phyloP scores from a whole-genome alignment of 352 stramenopile species.

The Salisapilia sapeloensis region DNA sequence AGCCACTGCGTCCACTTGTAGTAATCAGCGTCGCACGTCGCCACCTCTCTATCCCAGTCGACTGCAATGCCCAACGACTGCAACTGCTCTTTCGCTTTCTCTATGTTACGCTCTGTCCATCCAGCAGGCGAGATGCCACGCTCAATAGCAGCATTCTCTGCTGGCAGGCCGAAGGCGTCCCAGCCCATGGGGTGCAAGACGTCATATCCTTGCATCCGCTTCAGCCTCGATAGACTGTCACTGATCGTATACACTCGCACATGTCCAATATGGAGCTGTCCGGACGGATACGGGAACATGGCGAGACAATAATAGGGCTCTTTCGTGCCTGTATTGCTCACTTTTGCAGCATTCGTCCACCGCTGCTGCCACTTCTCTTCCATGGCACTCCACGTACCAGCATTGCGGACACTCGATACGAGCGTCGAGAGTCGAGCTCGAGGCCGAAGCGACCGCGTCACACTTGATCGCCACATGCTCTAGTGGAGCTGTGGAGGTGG shows the following conservation, averaged over 20 bases:
- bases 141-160: conserved; percentile 98
- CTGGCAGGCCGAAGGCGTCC: conserved; percentile 99
- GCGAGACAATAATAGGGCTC: conserved; percentile 78
- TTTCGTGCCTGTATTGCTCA: conserved; percentile 8
- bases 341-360: conserved; percentile 14
- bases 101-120: conserved; percentile 96
- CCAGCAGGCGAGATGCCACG: conserved; percentile 90
- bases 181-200: conserved; percentile 99
- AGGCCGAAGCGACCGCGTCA: not conserved
- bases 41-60: conserved; percentile 96
- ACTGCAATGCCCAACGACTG: conserved; percentile 94
- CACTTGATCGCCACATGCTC: too few relatives aligned
- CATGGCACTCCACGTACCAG: conserved; percentile 32
- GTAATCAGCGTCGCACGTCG: conserved; percentile 93
- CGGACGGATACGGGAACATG: conserved; percentile 99
- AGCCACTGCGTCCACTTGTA: conserved; percentile 99
- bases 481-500: too few relatives aligned
- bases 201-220: conserved; percentile 93
- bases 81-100: conserved; percentile 92
- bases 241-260: conserved; percentile 98
- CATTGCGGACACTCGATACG: too few relatives aligned
- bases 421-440: too few relatives aligned
- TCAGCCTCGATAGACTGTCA: conserved; percentile 95
- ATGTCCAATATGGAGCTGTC: conserved; percentile 96
- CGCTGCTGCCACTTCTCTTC: conserved; percentile 59